These are phyloP conservation scores for Fusarium xylarioides DNA, from an alignment of 2,329 filamentous ascomycete species.

Conservation along the genomic window DNA sequence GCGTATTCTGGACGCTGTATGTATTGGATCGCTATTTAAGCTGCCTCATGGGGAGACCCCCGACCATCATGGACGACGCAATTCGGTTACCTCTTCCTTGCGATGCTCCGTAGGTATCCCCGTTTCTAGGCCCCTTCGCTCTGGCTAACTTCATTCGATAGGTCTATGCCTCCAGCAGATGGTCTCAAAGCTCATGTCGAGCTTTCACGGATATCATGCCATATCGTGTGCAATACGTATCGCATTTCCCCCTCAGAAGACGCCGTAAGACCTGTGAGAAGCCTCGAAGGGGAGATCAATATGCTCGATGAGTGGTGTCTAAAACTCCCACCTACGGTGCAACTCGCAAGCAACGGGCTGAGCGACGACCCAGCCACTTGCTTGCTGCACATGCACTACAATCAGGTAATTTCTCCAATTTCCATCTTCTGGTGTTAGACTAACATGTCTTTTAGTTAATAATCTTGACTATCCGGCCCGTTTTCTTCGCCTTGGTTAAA, in stretches of 20 bases:
- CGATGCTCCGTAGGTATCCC: slow-evolving; percentile 51
- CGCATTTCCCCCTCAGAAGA: slow-evolving; percentile 48
- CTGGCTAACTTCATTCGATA: slow-evolving; percentile 29
- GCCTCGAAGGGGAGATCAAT: slow-evolving; percentile 52
- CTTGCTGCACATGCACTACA: slow-evolving; percentile 60
- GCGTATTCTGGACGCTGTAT: slow-evolving; percentile 63
- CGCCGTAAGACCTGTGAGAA: slow-evolving; percentile 40
- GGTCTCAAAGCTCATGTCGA: slow-evolving; percentile 58
- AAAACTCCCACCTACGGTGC: slow-evolving; percentile 50
- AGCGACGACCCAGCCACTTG: slow-evolving; percentile 55
- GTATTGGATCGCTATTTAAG: slow-evolving; percentile 60
- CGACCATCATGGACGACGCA: slow-evolving; percentile 57
- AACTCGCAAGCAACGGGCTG: slow-evolving; percentile 47
- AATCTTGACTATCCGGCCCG: slow-evolving; percentile 58
- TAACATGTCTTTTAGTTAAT: slow-evolving; percentile 47
- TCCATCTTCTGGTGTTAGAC: neutral
- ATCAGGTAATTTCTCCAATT: slow-evolving; percentile 44
- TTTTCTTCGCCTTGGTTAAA: slow-evolving; percentile 59
- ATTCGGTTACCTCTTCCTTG: slow-evolving; percentile 55
- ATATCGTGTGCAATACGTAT: slow-evolving; percentile 59
- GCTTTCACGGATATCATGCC: slow-evolving; percentile 57
- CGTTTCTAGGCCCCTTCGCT: neutral
- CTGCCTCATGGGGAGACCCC: slow-evolving; percentile 60
- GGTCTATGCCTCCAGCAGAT: slow-evolving; percentile 54
- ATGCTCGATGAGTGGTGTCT: slow-evolving; percentile 55